Conservation (phyloP, 2,329 filamentous ascomycete species). For the Penicillium corylophilum region DNA sequence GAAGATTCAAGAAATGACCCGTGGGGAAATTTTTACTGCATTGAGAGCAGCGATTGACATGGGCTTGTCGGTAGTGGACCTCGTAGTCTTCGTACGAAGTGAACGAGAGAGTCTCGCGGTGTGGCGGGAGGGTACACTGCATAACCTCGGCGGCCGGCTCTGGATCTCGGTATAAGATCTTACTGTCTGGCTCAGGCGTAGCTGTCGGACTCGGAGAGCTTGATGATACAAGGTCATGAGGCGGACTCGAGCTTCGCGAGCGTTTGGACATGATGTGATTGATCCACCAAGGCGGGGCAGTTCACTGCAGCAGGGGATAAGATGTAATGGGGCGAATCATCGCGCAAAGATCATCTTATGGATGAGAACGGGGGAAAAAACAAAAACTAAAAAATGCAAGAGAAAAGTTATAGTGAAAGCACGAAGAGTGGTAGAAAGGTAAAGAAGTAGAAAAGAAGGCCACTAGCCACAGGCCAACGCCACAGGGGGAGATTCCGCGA, state of each 20-base stretch:
- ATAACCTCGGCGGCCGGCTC: slow-evolving; percentile 54
- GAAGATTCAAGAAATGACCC: slow-evolving; percentile 72
- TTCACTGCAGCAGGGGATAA: slow-evolving; percentile 13
- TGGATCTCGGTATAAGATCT: slow-evolving; percentile 61
- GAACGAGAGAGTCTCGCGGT: slow-evolving; percentile 70
- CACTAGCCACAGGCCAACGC: slow-evolving; percentile 5
- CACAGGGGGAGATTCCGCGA: slow-evolving; percentile 11
- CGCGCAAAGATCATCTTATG: not conserved
- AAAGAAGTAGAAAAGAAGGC: not conserved
- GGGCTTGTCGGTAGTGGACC: slow-evolving; percentile 75
- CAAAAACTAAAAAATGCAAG: not conserved
- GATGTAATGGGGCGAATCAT: not conserved
- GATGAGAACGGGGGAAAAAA: too few relatives aligned
- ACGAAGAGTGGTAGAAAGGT: not conserved
- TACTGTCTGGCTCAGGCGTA: slow-evolving; percentile 39
- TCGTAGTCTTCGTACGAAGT: slow-evolving; percentile 77
- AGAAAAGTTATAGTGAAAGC: too few relatives aligned
- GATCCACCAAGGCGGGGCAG: slow-evolving; percentile 19
- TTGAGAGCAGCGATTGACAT: slow-evolving; percentile 80
- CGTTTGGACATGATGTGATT: slow-evolving; percentile 59
- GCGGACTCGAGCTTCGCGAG: slow-evolving; percentile 52
- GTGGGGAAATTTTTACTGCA: slow-evolving; percentile 89
- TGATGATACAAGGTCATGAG: slow-evolving; percentile 32
- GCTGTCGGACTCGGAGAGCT: slow-evolving; percentile 23
- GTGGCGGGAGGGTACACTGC: slow-evolving; percentile 78